Conservation (phyloP, 805 yeast species). For the Candida dajiaensis region DNA sequence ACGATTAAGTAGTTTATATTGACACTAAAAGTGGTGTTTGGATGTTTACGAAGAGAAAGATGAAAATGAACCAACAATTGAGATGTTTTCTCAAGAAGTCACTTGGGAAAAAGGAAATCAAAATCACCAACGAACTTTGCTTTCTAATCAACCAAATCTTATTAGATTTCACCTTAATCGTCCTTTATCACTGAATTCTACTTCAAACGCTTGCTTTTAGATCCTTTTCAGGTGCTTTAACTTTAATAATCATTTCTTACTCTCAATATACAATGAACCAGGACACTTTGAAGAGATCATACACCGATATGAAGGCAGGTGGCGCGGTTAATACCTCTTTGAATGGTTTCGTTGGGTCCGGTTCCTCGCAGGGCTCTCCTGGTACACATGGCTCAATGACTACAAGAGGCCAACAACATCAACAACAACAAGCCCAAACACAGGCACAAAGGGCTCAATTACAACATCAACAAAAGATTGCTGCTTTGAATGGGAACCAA, state of each 20-base stretch:
- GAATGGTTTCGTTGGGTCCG: not conserved
- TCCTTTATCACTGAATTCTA: no score
- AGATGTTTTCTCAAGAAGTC: not conserved
- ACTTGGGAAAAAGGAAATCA: no score
- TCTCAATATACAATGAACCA: not conserved
- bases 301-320: constrained; percentile 14
- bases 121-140: no score
- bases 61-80: no score
- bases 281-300: constrained; percentile 10
- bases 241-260: no score
- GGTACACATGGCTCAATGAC: constrained; percentile 2
- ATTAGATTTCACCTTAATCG: not conserved
- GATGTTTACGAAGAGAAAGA: constrained; percentile 1
- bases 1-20: no score
- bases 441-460: constrained; percentile 19
- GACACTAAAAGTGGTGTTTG: constrained; percentile 1
- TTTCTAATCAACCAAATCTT: no score
- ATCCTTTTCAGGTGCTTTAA: no score
- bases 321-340: not conserved
- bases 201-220: not conserved
- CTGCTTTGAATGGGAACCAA: constrained; percentile 27
- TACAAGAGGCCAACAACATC: constrained; percentile 12
- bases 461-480: constrained; percentile 24
- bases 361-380: not conserved
- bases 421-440: constrained; percentile 18